A percentile compares a stretch with the other conserved stretches of the same genome.
Conservation (phyloP, 192 early-diverging fungal species). For the Coemansia sp. region DNA sequence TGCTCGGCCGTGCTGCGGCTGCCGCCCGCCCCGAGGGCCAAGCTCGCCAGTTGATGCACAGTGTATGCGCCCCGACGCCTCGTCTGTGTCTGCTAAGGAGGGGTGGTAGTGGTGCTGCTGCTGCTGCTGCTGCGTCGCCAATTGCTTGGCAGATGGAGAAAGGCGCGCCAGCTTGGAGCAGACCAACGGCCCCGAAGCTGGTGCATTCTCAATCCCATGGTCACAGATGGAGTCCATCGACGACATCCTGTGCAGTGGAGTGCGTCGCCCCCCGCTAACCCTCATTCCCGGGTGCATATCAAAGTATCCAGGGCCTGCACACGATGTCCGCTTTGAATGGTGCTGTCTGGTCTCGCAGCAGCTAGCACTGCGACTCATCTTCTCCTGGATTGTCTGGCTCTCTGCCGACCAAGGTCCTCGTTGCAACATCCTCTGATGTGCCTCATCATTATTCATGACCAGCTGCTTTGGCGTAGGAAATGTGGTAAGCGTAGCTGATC, state of each 20-base stretch:
- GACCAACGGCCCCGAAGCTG: constrained; percentile 3
- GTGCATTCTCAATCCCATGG: background rate
- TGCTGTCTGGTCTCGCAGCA: constrained; percentile 8
- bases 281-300: background rate
- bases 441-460: constrained; percentile 1
- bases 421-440: too few relatives aligned
- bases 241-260: constrained; percentile 11
- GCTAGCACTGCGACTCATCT: constrained; percentile 27
- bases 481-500: constrained; percentile 6
- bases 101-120: background rate
- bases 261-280: constrained; percentile 4
- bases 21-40: too few relatives aligned
- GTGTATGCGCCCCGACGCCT: too few relatives aligned
- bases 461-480: background rate
- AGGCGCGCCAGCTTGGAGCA: constrained; percentile 14
- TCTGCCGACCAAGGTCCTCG: constrained; percentile 3
- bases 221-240: constrained; percentile 16
- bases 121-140: background rate
- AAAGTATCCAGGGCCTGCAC: background rate
- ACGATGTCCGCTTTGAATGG: background rate
- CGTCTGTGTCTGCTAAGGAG: too few relatives aligned
- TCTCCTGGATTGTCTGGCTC: background rate
- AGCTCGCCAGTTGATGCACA: too few relatives aligned
- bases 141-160: constrained; percentile 7
- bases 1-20: too few relatives aligned